Evolutionary conservation across 129 eudicot species (phyloP).

Genomic region (sunflower (Helianthus annuus)): DNA sequence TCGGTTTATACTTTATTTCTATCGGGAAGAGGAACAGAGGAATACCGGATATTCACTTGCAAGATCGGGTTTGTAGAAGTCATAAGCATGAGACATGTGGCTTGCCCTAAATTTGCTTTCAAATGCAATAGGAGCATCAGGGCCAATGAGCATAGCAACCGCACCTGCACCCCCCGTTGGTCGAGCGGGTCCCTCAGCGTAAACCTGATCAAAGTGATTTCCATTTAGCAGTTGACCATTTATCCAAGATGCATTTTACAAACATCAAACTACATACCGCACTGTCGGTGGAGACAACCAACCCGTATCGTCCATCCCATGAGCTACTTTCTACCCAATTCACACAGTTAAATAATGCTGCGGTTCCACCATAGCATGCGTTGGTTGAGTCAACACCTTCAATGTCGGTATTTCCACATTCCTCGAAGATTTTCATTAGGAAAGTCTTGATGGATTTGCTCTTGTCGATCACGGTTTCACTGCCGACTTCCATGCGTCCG

Average conservation of each 20-base stretch:
- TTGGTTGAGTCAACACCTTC: conserved; percentile 98
- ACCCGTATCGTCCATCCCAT: conserved; percentile 99
- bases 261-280: conserved; percentile 50
- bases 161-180: conserved; percentile 99
- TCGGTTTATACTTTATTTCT: background rate
- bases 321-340: conserved; percentile 97
- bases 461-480: conserved; percentile 97
- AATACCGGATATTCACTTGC: conserved; percentile 99
- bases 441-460: conserved; percentile 99
- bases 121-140: conserved; percentile 92
- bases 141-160: conserved; percentile 92
- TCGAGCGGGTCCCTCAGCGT: conserved; percentile 98
- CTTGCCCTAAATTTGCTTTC: conserved; percentile 97
- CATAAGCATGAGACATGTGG: conserved; percentile 94
- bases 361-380: conserved; percentile 98
- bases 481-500: conserved; percentile 99
- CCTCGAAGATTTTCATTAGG: conserved; percentile 90
- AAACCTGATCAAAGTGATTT: conserved; percentile 56
- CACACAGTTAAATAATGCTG: conserved; percentile 93
- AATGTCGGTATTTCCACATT: conserved; percentile 88
- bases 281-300: conserved; percentile 97
- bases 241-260: background rate
- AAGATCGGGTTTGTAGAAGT: conserved; percentile 93
- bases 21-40: conserved; percentile 5
- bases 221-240: conserved; percentile 17